These are phyloP conservation scores for Yarrowia deformans DNA, from an alignment of 805 yeast genomes.

Conservation along the genomic window DNA sequence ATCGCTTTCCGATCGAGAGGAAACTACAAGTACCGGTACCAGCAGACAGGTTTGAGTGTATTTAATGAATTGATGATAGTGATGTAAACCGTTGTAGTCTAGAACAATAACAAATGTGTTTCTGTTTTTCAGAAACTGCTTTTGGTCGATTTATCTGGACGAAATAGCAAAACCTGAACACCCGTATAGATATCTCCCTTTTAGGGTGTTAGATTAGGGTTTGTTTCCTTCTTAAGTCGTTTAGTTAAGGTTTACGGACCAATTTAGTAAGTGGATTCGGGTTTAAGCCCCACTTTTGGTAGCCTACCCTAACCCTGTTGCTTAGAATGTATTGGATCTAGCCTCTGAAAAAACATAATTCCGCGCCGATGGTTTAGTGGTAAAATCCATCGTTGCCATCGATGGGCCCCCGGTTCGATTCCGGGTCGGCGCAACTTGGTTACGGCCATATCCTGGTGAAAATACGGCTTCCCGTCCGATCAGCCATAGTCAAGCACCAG, in stretches of 20 bases:
- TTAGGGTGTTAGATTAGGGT: too few relatives aligned
- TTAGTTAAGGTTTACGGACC: too few relatives aligned
- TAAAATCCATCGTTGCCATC: slow-evolving; percentile 38
- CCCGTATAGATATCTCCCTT: too few relatives aligned
- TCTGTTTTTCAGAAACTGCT: too few relatives aligned
- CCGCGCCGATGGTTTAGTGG: slow-evolving; percentile 38
- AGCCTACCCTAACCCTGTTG: not conserved
- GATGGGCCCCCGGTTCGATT: slow-evolving; percentile 39
- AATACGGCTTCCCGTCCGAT: slow-evolving; percentile 35
- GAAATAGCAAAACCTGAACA: too few relatives aligned
- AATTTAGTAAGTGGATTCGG: not conserved
- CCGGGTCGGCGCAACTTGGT: slow-evolving; percentile 37
- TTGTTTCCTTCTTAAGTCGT: too few relatives aligned
- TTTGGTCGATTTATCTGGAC: too few relatives aligned
- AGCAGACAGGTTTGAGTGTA: not conserved
- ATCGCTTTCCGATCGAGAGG: slow-evolving; percentile 1
- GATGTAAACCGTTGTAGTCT: too few relatives aligned
- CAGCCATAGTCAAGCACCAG: slow-evolving; percentile 39
- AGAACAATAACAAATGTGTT: too few relatives aligned
- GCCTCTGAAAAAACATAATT: too few relatives aligned
- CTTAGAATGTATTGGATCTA: too few relatives aligned
- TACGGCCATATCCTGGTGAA: slow-evolving; percentile 38
- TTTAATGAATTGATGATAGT: not conserved
- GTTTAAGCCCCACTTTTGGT: not conserved
- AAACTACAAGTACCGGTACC: too few relatives aligned